Evolutionary conservation across 768 basidiomycete genomes (phyloP), one percentile per base, ranked within the genome.

Genomic region (Exsudoporus frostii): DNA sequence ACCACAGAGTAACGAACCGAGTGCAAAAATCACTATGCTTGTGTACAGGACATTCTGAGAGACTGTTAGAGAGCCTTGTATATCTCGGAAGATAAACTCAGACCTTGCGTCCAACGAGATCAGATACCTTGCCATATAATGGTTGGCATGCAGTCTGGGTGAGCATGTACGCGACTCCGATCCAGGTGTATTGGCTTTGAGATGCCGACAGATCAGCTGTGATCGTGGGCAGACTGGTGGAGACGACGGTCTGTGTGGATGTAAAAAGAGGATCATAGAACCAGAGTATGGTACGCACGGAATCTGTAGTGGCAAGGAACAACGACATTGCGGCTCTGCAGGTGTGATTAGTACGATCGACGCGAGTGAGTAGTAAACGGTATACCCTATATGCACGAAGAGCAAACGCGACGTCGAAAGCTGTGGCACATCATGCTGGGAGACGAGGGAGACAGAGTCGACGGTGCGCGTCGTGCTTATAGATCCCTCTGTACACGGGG

Each of bases 61-160:
- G 37, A 43, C 25, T 17, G 29, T 62, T 29, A 58, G 46, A 24
- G n/a, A 25, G 29, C 24, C 37, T 38, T 51, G 45, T 43, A 43
- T 14, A 29, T 29, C n/a, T 32, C 4, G 51, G 34, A 53, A 54
- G 51, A 53, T 56, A 36, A 40, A 32, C 20, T 56, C 74, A 29
- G 39, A 90, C 91, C 79, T 86, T 91, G 43, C 90, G 79, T 29
- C 91, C 91, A 48, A 86, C 72, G 39, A 92, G 77, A 70, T 92
- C 89, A 48, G 90, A 90, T 37, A 92, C 69, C 61, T 81, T 81
- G 48, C 88, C 90, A 63, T 91, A 92, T 24, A 93, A 71, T 29
- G 90, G 90, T 63, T 93, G 90, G 56, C 85, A 85, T 25, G 88
- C 88, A 1, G 90, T 92, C 62, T 92, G 90, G 1, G 90, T 90